These are phyloP conservation scores for Pholiota molesta DNA, from an alignment of 768 basidiomycete species.

Conservation along the genomic window DNA sequence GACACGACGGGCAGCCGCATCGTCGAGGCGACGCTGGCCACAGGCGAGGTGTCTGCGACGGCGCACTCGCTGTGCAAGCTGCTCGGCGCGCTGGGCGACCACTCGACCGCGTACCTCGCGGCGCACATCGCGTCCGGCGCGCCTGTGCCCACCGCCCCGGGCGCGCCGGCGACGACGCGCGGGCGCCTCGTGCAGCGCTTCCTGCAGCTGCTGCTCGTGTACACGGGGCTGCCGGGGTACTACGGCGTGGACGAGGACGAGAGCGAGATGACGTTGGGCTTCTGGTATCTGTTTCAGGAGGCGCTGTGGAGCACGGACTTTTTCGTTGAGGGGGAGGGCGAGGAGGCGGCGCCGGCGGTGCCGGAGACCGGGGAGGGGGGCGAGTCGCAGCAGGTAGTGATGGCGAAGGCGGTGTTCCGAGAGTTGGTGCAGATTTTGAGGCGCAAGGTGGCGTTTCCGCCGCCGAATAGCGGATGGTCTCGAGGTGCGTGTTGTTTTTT, in stretches of 20 bases:
- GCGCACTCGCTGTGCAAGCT: slow-evolving; percentile 81
- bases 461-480: slow-evolving; percentile 55
- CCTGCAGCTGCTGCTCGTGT: slow-evolving; percentile 69
- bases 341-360: slow-evolving; percentile 29
- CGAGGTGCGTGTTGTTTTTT: slow-evolving; percentile 54
- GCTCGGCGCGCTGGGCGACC: slow-evolving; percentile 81
- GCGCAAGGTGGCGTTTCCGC: slow-evolving; percentile 78
- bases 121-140: slow-evolving; percentile 57
- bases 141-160: slow-evolving; percentile 33
- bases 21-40: slow-evolving; percentile 33
- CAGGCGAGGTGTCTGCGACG: slow-evolving; percentile 53
- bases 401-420: slow-evolving; percentile 77
- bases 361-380: slow-evolving; percentile 24
- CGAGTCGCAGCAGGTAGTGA: slow-evolving; percentile 41
- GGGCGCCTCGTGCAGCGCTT: slow-evolving; percentile 68
- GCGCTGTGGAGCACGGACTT: slow-evolving; percentile 74
- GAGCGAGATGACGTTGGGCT: slow-evolving; percentile 84
- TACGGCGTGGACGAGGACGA: slow-evolving; percentile 87
- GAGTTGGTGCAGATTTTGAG: slow-evolving; percentile 75
- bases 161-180: slow-evolving; percentile 37
- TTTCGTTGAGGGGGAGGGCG: slow-evolving; percentile 41
- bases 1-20: slow-evolving; percentile 56
- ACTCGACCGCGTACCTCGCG: slow-evolving; percentile 80
- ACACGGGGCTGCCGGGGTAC: slow-evolving; percentile 72
- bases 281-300: slow-evolving; percentile 93